Percentiles rank a stretch among this genome's conserved stretches.
Evolutionary conservation across 257 asterid genomes (phyloP).

Genomic region (Primulina huaijiensis): DNA sequence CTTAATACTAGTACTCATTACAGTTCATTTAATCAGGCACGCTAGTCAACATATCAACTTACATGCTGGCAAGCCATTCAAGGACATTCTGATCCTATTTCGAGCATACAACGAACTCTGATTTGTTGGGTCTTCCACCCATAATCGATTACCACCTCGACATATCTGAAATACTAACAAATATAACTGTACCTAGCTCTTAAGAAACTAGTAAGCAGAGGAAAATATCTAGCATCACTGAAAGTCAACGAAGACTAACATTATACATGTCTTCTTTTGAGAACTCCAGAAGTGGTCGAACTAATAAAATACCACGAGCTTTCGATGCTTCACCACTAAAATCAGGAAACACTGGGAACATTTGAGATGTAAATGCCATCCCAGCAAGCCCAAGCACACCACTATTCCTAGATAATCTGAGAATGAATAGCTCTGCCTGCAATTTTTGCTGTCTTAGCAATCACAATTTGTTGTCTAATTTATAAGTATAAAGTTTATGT

Average conservation of each 20-base stretch:
- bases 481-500: slow-evolving; percentile 1
- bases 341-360: slow-evolving; percentile 44
- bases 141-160: slow-evolving; percentile 55
- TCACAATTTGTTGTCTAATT: slow-evolving; percentile 15
- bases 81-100: slow-evolving; percentile 79
- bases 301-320: slow-evolving; percentile 55
- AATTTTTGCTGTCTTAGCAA: slow-evolving; percentile 31
- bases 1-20: slow-evolving; percentile 9
- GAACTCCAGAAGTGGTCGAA: slow-evolving; percentile 80
- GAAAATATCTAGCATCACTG: slow-evolving; percentile 10
- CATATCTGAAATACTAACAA: slow-evolving; percentile 59
- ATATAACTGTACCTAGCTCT: slow-evolving; percentile 11
- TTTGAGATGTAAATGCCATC: slow-evolving; percentile 65
- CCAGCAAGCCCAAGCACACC: slow-evolving; percentile 98
- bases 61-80: slow-evolving; percentile 55
- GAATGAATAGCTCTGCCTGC: slow-evolving; percentile 90
- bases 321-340: slow-evolving; percentile 36
- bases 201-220: slow-evolving; percentile 21
- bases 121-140: slow-evolving; percentile 98
- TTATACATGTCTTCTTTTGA: slow-evolving; percentile 82
- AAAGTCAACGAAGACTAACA: slow-evolving; percentile 42
- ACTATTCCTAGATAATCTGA: slow-evolving; percentile 81
- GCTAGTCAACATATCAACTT: slow-evolving; percentile 28
- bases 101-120: slow-evolving; percentile 67
- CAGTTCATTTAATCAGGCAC: slow-evolving; percentile 18